A percentile compares a stretch with the other conserved stretches of the same genome.
Conservation (phyloP, 768 basidiomycete genomes). For the Filobasidium floriforme region DNA sequence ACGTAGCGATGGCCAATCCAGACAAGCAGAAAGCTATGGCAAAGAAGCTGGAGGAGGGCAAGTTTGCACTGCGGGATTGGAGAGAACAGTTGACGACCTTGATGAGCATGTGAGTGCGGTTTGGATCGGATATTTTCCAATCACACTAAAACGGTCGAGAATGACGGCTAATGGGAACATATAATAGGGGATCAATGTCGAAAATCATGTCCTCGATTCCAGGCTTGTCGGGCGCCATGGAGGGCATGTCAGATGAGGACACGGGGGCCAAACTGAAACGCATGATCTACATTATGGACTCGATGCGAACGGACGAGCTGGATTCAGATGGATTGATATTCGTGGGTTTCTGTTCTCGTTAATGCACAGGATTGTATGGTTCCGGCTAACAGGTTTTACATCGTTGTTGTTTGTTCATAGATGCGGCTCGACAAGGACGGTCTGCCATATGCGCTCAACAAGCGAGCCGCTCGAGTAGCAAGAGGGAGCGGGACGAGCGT, state of each 20-base stretch:
- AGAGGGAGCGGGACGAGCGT: constrained; percentile 89
- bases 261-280: constrained; percentile 83
- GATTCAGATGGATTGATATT: constrained; percentile 91
- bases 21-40: constrained; percentile 98
- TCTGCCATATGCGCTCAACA: constrained; percentile 60
- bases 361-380: background rate
- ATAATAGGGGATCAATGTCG: constrained; percentile 84
- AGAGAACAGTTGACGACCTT: constrained; percentile 93
- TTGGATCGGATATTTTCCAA: constrained; percentile 21
- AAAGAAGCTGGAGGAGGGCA: constrained; percentile 85
- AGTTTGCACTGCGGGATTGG: constrained; percentile 94
- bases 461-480: constrained; percentile 83
- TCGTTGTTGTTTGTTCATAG: constrained; percentile 14
- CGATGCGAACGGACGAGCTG: constrained; percentile 86
- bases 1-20: constrained; percentile 82
- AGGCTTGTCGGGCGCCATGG: constrained; percentile 81
- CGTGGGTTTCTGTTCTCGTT: constrained; percentile 48
- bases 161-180: background rate
- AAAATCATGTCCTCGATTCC: constrained; percentile 99
- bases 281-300: constrained; percentile 97
- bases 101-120: constrained; percentile 79
- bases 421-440: constrained; percentile 41
- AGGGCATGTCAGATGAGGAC: constrained; percentile 82
- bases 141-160: constrained; percentile 4
- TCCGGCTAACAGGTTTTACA: background rate